These are phyloP conservation scores for Bolboschoenoplectus hybrid DNA, from an alignment of 202 grass and related monocot genomes.

Conservation along the genomic window DNA sequence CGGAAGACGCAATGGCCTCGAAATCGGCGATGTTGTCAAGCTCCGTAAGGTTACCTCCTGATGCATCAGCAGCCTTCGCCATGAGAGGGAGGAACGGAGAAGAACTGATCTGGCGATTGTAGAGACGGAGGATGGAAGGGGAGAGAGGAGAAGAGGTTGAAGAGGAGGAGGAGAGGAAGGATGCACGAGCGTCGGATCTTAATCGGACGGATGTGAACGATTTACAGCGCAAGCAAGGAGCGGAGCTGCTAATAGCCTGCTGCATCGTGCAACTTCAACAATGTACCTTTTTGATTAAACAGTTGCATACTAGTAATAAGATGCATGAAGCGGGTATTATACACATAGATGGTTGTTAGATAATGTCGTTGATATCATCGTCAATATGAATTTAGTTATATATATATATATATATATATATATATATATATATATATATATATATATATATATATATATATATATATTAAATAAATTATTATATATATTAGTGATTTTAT, in stretches of 20 bases:
- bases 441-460: too few species aligned
- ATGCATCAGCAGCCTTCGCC: neutral
- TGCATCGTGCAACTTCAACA: too few species aligned
- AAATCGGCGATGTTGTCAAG: conserved; percentile 52
- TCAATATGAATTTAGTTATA: too few species aligned
- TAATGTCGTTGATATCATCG: too few species aligned
- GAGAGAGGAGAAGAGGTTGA: neutral
- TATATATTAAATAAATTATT: too few species aligned
- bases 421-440: too few species aligned
- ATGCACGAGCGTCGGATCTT: conserved; percentile 41
- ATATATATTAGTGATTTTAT: too few species aligned
- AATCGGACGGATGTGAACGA: conserved; percentile 46
- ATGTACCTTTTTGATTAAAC: too few species aligned
- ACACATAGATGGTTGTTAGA: too few species aligned
- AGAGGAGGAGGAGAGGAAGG: neutral
- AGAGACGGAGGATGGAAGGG: neutral
- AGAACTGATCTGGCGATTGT: conserved; percentile 23
- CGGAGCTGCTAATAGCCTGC: neutral
- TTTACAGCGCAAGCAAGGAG: neutral
- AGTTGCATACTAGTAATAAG: too few species aligned
- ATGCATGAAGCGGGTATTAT: too few species aligned
- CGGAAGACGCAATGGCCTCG: conserved; percentile 44
- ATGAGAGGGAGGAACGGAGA: neutral
- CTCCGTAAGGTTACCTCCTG: conserved; percentile 36
- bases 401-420: too few species aligned